Conservation (phyloP, 805 yeast species). For the Pichia membranifaciens region DNA sequence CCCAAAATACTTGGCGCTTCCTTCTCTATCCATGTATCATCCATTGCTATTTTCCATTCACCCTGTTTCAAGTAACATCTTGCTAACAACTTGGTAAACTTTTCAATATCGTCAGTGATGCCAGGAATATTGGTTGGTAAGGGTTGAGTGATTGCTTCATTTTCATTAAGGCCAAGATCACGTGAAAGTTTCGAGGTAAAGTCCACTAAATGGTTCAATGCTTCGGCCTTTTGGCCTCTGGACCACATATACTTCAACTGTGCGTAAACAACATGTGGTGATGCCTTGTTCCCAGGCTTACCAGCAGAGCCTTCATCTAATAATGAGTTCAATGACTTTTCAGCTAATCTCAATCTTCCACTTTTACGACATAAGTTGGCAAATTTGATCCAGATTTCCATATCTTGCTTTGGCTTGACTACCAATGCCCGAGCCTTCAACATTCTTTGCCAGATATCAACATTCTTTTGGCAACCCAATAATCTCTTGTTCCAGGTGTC, state of each 20-base stretch:
- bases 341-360: slow-evolving; percentile 87
- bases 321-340: slow-evolving; percentile 76
- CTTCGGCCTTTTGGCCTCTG: slow-evolving; percentile 81
- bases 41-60: slow-evolving; percentile 90
- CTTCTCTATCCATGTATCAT: slow-evolving; percentile 72
- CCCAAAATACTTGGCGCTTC: slow-evolving; percentile 76
- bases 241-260: slow-evolving; percentile 98
- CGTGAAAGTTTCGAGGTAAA: slow-evolving; percentile 88
- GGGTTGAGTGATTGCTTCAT: slow-evolving; percentile 81
- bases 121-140: slow-evolving; percentile 69
- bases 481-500: slow-evolving; percentile 92
- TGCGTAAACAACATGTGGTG: slow-evolving; percentile 96
- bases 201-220: slow-evolving; percentile 76
- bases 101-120: slow-evolving; percentile 68
- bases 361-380: slow-evolving; percentile 94
- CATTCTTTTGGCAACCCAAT: slow-evolving; percentile 91
- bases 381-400: slow-evolving; percentile 97
- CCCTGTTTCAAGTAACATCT: slow-evolving; percentile 96
- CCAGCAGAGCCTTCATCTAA: slow-evolving; percentile 55
- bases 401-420: slow-evolving; percentile 89
- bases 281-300: slow-evolving; percentile 58
- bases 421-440: slow-evolving; percentile 89
- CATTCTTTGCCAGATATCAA: slow-evolving; percentile 98
- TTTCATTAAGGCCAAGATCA: slow-evolving; percentile 81
- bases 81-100: slow-evolving; percentile 79